These are phyloP conservation scores for Isoetes engelmannii DNA, from an alignment of 83 land plant species.

Conservation along the genomic window DNA sequence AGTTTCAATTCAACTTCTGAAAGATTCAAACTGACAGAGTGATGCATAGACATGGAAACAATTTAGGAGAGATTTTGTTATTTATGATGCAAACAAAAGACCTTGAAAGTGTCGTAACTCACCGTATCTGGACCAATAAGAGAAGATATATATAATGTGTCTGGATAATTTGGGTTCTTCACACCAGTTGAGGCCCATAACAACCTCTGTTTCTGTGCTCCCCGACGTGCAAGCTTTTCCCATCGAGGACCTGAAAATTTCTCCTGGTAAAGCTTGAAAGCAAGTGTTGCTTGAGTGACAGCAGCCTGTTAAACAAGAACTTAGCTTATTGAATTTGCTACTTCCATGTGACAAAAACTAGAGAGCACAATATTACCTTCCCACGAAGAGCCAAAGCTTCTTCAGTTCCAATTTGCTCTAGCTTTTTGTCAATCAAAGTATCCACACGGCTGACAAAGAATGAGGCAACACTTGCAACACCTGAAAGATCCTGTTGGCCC, in stretches of 20 bases:
- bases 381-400: conserved; percentile 88
- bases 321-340: neutral
- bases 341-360: too few species aligned
- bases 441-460: conserved; percentile 98
- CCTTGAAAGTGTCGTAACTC: conserved; percentile 19
- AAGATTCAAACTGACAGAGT: neutral
- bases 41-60: neutral
- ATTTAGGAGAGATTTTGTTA: neutral
- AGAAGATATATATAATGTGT: conserved; percentile 83
- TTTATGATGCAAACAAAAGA: neutral
- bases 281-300: conserved; percentile 82
- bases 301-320: conserved; percentile 60
- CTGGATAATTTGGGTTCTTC: conserved; percentile 92
- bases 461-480: conserved; percentile 87
- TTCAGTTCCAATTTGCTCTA: conserved; percentile 85
- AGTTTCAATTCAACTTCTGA: neutral
- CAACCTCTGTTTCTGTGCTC: conserved; percentile 88
- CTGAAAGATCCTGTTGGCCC: conserved; percentile 66
- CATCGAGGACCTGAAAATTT: conserved; percentile 96
- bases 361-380: conserved; percentile 46
- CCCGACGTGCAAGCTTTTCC: conserved; percentile 85
- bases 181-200: conserved; percentile 99
- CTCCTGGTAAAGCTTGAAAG: conserved; percentile 87
- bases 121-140: conserved; percentile 97
- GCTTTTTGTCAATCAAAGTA: conserved; percentile 74